Base-by-base conservation (phyloP, 176 grass and related monocot species). In the Aegilops bicornis region DNA sequence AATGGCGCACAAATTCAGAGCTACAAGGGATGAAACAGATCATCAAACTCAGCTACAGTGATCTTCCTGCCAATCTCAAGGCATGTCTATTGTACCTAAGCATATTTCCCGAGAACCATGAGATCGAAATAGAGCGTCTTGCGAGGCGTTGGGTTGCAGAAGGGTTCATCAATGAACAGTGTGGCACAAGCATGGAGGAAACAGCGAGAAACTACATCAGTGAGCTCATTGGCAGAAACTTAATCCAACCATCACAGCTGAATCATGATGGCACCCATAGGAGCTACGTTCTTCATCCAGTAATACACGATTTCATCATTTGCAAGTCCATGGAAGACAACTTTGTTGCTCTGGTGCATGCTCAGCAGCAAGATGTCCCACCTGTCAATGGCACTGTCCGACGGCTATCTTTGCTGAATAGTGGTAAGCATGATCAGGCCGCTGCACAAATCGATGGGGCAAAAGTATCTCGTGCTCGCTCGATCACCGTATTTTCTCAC, bases 221-320 rank as follows among this genome's bases (percentile, higher is more conserved):
- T 48, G 90, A 85, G 22, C 86, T 91, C 31, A 82, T 91, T 29
- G 20, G 24, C 11, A 91, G 82, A 66, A 82, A 87, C 73, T 16
- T 91, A 74, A 42, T 91, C 43, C 69, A 63, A 6, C 62, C 82
- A 59, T 43, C 60, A 36, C 31, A 24, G 32, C 48, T 89, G 52
- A 73, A 77, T 15, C n/a, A 71, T 77, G 65, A 82, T 42, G 64
- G 33, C 29, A 39, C 39, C 35, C 37, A 76, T 47, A 77, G 70
- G 40, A 2, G 15, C 33, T 91, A 77, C 48, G 42, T 1, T 69
- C 77, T 89, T 68, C 90, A 91, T 63, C 75, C 65, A 16, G 61
- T 91, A 39, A 82, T 91, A 42, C 77, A 89, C 19, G 77, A 85
- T 58, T 85, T 91, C 47, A 77, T 91, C 67, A 56, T 91, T 27